Percentiles rank a stretch among this genome's conserved stretches.
phyloP scores from a whole-genome alignment of 169 alveolate genomes.

The Plasmodium gonderi region DNA sequence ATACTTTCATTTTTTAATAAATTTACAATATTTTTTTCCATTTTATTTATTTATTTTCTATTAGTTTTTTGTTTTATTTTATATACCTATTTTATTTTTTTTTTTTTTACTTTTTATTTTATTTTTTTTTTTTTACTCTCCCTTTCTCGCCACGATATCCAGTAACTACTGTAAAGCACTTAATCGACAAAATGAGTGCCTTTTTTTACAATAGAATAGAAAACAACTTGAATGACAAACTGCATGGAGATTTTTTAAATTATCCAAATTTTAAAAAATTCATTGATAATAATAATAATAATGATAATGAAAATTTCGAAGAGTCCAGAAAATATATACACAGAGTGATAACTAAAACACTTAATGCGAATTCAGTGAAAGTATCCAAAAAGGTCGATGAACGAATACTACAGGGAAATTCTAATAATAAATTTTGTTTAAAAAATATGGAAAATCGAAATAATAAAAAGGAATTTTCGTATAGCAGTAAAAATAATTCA shows the following conservation, averaged over 20 bases:
- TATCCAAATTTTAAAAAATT: slow-evolving; percentile 53
- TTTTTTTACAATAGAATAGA: slow-evolving; percentile 9
- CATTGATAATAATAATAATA: slow-evolving; percentile 36
- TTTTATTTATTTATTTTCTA: not conserved
- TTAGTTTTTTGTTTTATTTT: not conserved
- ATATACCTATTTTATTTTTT: not conserved
- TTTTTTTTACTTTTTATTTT: not conserved
- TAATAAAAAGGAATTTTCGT: slow-evolving; percentile 8
- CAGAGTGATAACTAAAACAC: slow-evolving; percentile 64
- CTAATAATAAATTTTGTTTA: not conserved
- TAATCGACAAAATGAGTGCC: slow-evolving; percentile 36
- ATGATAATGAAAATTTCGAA: slow-evolving; percentile 52
- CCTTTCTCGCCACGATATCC: not conserved
- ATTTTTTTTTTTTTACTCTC: not conserved
- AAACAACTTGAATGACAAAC: slow-evolving; percentile 11
- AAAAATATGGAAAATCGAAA: slow-evolving; percentile 1
- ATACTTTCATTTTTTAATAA: not conserved
- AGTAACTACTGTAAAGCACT: not conserved
- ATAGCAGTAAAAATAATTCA: not conserved
- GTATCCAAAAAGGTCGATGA: slow-evolving; percentile 13
- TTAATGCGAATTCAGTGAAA: slow-evolving; percentile 48
- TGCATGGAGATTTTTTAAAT: slow-evolving; percentile 61
- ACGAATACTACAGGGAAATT: not conserved
- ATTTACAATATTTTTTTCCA: not conserved
- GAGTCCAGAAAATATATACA: slow-evolving; percentile 74